Evolutionary conservation across 1,284 basidiomycete species (phyloP).

Genomic region (Somion occarium): DNA sequence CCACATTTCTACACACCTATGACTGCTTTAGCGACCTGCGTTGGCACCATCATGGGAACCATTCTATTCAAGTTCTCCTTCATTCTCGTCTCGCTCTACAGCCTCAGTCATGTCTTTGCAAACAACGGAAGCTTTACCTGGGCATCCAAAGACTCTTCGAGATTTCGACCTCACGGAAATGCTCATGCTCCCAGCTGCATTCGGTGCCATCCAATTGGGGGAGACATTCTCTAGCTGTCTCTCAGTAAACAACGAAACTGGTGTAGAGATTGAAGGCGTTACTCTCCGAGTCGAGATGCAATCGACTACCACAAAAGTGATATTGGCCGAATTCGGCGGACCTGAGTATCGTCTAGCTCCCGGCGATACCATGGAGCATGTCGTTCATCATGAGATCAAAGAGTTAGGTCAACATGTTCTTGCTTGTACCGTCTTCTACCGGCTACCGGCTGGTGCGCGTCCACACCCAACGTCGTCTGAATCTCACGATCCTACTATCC

Average conservation of each 20-base stretch:
- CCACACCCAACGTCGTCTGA: constrained; percentile 40
- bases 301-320: constrained; percentile 59
- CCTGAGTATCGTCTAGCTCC: constrained; percentile 38
- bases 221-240: constrained; percentile 78
- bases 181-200: constrained; percentile 70
- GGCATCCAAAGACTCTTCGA: constrained; percentile 74
- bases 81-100: constrained; percentile 73
- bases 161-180: constrained; percentile 71
- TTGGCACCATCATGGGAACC: constrained; percentile 74
- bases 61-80: constrained; percentile 77
- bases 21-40: constrained; percentile 57
- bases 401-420: constrained; percentile 81
- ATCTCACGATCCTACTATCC: constrained; percentile 50
- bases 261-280: constrained; percentile 53
- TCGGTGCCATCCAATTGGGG: constrained; percentile 76
- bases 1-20: background rate
- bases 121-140: constrained; percentile 58
- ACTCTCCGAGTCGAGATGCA: constrained; percentile 71
- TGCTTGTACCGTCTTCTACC: constrained; percentile 71
- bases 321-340: constrained; percentile 61
- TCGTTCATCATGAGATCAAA: constrained; percentile 77
- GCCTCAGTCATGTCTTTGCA: constrained; percentile 74
- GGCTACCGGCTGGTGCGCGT: constrained; percentile 50
- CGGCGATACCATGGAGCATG: constrained; percentile 57
- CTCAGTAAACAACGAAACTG: constrained; percentile 74